phyloP scores from a whole-genome alignment of 1,284 basidiomycete genomes.

The Pseudozyma pruni region DNA sequence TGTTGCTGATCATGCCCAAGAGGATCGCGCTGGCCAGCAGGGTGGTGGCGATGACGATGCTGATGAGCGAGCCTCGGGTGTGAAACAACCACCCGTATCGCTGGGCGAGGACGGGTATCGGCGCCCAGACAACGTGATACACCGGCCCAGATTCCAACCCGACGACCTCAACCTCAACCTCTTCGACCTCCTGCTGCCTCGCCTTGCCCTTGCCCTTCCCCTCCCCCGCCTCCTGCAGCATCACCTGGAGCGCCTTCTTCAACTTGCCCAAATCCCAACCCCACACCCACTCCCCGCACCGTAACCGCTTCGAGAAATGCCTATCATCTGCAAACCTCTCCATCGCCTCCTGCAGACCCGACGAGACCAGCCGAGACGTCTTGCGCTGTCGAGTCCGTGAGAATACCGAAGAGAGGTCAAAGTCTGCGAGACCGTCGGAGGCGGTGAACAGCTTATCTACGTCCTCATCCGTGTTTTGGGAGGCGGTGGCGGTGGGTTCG shows the following conservation, averaged over 20 bases:
- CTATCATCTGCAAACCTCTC: slow-evolving; percentile 40
- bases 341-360: slow-evolving; percentile 27
- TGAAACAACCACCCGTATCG: not conserved
- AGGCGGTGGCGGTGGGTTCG: not conserved
- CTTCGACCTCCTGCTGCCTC: not conserved
- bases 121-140: slow-evolving; percentile 35
- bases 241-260: not conserved
- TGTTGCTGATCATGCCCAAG: slow-evolving; percentile 73
- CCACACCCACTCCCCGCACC: slow-evolving; percentile 18
- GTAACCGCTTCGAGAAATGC: slow-evolving; percentile 30
- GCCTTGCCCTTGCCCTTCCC: slow-evolving; percentile 13
- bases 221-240: not conserved
- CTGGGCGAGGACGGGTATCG: slow-evolving; percentile 1
- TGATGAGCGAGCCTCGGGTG: slow-evolving; percentile 2
- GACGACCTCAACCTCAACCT: slow-evolving; percentile 14
- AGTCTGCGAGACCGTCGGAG: slow-evolving; percentile 3
- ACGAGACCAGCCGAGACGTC: slow-evolving; percentile 11
- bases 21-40: not conserved
- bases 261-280: slow-evolving; percentile 28
- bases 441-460: slow-evolving; percentile 7
- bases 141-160: slow-evolving; percentile 9
- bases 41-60: not conserved
- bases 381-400: slow-evolving; percentile 2
- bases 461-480: slow-evolving; percentile 1
- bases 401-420: slow-evolving; percentile 28